phyloP scores from a whole-genome alignment of 179 eudicot species.

The Camellia oleifera region DNA sequence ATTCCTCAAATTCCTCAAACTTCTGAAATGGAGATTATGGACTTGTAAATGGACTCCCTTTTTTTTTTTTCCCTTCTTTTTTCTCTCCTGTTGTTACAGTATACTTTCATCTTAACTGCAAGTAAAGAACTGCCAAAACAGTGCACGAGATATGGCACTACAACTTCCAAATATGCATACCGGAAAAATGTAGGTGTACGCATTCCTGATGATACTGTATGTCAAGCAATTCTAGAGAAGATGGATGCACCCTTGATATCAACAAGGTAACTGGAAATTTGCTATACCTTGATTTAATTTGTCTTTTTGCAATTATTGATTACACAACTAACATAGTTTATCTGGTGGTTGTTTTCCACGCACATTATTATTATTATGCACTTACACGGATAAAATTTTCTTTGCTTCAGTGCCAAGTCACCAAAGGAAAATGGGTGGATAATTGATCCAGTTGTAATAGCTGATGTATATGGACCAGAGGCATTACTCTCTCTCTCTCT shows the following conservation, averaged over 20 bases:
- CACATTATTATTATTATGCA: neutral
- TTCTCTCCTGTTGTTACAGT: conserved; percentile 41
- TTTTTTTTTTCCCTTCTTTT: neutral
- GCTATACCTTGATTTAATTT: conserved; percentile 3
- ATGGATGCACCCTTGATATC: conserved; percentile 71
- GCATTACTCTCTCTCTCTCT: conserved; percentile 27
- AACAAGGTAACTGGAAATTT: conserved; percentile 55
- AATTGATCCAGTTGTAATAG: conserved; percentile 74
- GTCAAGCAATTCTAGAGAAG: conserved; percentile 69
- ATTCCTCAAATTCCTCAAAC: conserved; percentile 13
- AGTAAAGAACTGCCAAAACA: conserved; percentile 81
- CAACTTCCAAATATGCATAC: conserved; percentile 54
- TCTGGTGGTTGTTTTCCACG: conserved; percentile 3
- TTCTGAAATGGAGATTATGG: neutral
- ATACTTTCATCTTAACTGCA: conserved; percentile 87
- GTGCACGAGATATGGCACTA: conserved; percentile 61
- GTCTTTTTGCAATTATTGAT: neutral
- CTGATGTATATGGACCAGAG: conserved; percentile 84
- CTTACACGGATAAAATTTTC: conserved; percentile 12
- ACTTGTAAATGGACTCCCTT: neutral
- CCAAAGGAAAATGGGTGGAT: conserved; percentile 78
- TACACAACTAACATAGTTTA: neutral
- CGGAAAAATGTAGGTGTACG: conserved; percentile 83
- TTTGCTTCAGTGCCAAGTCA: conserved; percentile 62
- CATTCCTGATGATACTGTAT: conserved; percentile 84